Evolutionary conservation across 768 basidiomycete genomes (phyloP), one percentile per base, ranked within the genome.

Genomic region (Xerocomellus intermedius): DNA sequence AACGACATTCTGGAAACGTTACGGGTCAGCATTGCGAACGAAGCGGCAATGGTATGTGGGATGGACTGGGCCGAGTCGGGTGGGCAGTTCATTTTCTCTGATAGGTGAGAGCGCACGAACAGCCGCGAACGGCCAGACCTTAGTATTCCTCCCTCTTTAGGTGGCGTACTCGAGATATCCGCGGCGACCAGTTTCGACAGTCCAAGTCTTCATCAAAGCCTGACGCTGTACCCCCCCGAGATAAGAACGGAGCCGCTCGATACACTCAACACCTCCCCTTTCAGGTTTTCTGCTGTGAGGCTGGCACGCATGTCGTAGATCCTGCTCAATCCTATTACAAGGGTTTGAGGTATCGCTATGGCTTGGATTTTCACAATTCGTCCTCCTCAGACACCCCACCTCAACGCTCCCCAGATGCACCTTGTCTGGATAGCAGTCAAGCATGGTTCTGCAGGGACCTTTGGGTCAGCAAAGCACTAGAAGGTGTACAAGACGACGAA

Each of bases 21-120:
- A 68, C 86, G 94, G 59, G 88, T 98, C 57, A 92, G 89, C 68
- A 80, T 89, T 61, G 81, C 82, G 32, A 99, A 98, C 67, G 84
- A 94, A 61, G 97, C 97, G 3, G 92, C 94, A 0, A 93, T 99
- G 92, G 94, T 98, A 2, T 98, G 97, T 67, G 96, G 95, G n/a
- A 98, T 98, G 96, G 97, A 99, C 67, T 99, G 97, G 97, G 96
- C 94, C 12, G 95, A 99, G 72, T 90, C 94, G 65, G 91, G 94
- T 59, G 94, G 94, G 0, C 89, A 93, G 73, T 99, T 98, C 78
- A 94, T 98, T 61, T 98, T 97, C 74, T 98, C 95, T 17, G 96
- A 98, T 72, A 80, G 96, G 94, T 92, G 60, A 46, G 86, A 12
- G 16, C 70, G 0, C 32, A 24, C 21, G 35, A 5, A 30, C 14